These are phyloP conservation scores for Pleurotus salmoneostramineus DNA, from an alignment of 768 basidiomycete genomes.

Conservation along the genomic window DNA sequence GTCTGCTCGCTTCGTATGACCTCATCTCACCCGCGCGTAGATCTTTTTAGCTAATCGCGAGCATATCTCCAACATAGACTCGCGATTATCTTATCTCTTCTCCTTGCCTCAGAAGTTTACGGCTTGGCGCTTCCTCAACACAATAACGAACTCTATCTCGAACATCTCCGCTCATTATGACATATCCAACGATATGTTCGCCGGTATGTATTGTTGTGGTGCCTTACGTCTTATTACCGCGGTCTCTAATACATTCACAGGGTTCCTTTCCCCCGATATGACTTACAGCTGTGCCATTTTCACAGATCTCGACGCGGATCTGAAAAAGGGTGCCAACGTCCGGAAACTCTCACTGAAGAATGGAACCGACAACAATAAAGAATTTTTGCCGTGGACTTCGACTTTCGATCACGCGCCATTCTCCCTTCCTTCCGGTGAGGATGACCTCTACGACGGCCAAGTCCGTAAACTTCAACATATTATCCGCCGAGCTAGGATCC, in stretches of 20 bases:
- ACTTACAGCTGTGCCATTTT: slow-evolving; percentile 79
- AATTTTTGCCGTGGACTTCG: slow-evolving; percentile 5
- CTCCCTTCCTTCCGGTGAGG: slow-evolving; percentile 3
- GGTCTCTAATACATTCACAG: slow-evolving; percentile 19
- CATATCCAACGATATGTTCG: slow-evolving; percentile 74
- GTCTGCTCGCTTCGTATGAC: background rate
- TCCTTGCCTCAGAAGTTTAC: slow-evolving; percentile 50
- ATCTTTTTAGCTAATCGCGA: slow-evolving; percentile 59
- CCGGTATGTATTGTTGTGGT: slow-evolving; percentile 30
- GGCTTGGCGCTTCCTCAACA: slow-evolving; percentile 60
- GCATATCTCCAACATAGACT: slow-evolving; percentile 44
- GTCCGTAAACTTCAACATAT: slow-evolving; percentile 62
- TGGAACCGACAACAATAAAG: slow-evolving; percentile 23
- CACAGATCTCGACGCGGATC: slow-evolving; percentile 56
- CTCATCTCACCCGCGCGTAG: slow-evolving; percentile 24
- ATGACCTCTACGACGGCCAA: slow-evolving; percentile 45
- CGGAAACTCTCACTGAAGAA: slow-evolving; percentile 10
- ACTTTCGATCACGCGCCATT: background rate
- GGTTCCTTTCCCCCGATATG: slow-evolving; percentile 67
- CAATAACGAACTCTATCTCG: slow-evolving; percentile 56
- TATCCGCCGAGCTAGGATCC: slow-evolving; percentile 60
- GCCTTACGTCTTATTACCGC: background rate
- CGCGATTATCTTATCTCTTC: slow-evolving; percentile 50
- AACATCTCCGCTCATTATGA: slow-evolving; percentile 81
- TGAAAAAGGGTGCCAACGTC: slow-evolving; percentile 22